Base-by-base conservation (phyloP, 2,329 filamentous ascomycete genomes). In the Cylindrodendrum hubeiense region DNA sequence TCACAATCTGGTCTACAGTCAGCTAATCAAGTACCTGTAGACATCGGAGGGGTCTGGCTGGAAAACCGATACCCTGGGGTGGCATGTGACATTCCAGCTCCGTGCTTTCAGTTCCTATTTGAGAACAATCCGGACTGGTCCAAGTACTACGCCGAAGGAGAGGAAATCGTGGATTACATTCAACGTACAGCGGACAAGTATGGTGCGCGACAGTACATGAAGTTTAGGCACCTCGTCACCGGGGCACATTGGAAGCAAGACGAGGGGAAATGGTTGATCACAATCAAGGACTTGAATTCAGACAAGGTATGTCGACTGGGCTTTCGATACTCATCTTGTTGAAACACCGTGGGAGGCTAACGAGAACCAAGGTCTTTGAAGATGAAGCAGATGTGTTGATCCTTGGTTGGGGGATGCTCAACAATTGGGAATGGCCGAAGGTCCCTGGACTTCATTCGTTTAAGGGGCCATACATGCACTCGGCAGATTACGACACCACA, bases 61-160 rank as follows among this genome's bases (percentile, higher is more conserved):
- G 81, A 83, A 55, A 84, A 84, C 58, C 70, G 77, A 5, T 90
- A 90, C 65, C 87, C 87, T 0, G 88, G 87, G 2, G 86, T 89
- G 3, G 80, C 87, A 52, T 91, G 89, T 71, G 89, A 91, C 74
- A 59, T 91, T 8, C 88, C 88, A 89, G 84, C 88, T 1, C 87
- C 90, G 74, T 87, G 88, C n/a, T 92, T 92, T 70, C 89, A 90
- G 70, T 85, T 85, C n/a, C 86, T 86, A 1, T 92, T 91, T 74
- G 81, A 82, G 13, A 88, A 88, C 0, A 91, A 91, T 59, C 84
- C 84, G 0, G 81, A 89, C 68, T 92, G 90, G 90, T 83, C 83
- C 0, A 86, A 90, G 70, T 83, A 88, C 63, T 92, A 90, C 71
- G 86, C 89, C 0, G 85, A 86, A 59, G 89, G 89, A 1, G 73